Conservation (phyloP, 148 eudicot genomes). For the Rhododendron molle region DNA sequence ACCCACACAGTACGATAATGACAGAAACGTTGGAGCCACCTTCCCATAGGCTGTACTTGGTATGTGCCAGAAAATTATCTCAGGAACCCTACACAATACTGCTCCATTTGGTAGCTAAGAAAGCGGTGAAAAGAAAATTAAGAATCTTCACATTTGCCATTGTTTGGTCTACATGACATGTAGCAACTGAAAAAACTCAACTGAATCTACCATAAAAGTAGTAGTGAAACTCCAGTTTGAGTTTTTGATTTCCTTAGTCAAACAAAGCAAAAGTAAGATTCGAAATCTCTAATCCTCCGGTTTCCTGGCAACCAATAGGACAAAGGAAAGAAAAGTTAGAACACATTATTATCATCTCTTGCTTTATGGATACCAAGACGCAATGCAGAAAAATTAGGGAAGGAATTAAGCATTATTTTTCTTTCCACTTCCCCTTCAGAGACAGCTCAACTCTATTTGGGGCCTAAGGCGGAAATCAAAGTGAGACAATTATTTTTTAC, state of each 20-base stretch:
- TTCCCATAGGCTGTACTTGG: constrained; percentile 63
- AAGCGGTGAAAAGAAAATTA: not conserved
- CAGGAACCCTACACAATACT: constrained; percentile 60
- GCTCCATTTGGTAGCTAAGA: constrained; percentile 16
- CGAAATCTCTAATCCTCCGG: not conserved
- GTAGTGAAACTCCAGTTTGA: not conserved
- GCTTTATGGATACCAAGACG: not conserved
- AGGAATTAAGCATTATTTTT: not conserved
- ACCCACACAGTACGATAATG: constrained; percentile 54
- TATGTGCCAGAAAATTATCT: constrained; percentile 91
- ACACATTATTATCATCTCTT: not conserved
- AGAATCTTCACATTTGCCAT: constrained; percentile 4
- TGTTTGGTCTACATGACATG: not conserved
- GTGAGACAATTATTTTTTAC: not conserved
- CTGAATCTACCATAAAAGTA: not conserved
- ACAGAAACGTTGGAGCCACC: constrained; percentile 49
- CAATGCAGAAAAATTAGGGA: not conserved
- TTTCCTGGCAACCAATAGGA: not conserved
- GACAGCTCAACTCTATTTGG: not conserved
- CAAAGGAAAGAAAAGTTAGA: not conserved
- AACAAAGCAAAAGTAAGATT: constrained; percentile 6
- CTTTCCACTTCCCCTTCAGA: not conserved
- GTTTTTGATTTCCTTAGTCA: not conserved
- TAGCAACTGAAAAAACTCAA: not conserved
- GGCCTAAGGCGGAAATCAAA: not conserved